These are phyloP conservation scores for Kodamaea neixiangensis DNA, from an alignment of 805 yeast species.

Conservation along the genomic window DNA sequence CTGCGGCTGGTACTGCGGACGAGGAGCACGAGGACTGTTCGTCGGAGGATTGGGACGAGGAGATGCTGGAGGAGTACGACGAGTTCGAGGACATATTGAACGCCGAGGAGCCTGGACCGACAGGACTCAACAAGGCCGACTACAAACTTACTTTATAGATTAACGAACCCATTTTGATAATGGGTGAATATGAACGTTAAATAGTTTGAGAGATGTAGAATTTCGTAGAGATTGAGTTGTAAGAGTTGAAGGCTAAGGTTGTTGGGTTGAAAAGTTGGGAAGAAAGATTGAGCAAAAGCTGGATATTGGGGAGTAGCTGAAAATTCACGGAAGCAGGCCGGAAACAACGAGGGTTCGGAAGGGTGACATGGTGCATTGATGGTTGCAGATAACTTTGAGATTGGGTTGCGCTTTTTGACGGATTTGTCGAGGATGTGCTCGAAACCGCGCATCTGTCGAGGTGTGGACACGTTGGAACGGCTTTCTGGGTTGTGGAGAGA, in stretches of 20 bases:
- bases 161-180: neutral
- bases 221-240: no score
- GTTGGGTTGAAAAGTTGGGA: no score
- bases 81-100: slow-evolving; percentile 6
- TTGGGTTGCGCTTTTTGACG: neutral
- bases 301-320: neutral
- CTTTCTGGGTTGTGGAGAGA: no score
- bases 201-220: no score
- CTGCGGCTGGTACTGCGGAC: neutral
- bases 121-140: slow-evolving; percentile 1
- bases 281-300: no score
- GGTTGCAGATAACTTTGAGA: neutral
- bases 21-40: neutral
- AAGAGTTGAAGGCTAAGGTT: no score
- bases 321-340: no score
- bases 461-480: neutral
- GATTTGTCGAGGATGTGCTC: neutral
- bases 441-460: neutral
- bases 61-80: slow-evolving; percentile 9
- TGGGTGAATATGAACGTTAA: slow-evolving; percentile 1
- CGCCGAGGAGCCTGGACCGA: neutral
- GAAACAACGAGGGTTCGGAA: neutral
- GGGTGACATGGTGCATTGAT: neutral
- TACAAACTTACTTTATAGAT: neutral
- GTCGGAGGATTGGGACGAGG: slow-evolving; percentile 4